Conservation (phyloP, 2,329 filamentous ascomycete genomes). For the Alternaria sp. region DNA sequence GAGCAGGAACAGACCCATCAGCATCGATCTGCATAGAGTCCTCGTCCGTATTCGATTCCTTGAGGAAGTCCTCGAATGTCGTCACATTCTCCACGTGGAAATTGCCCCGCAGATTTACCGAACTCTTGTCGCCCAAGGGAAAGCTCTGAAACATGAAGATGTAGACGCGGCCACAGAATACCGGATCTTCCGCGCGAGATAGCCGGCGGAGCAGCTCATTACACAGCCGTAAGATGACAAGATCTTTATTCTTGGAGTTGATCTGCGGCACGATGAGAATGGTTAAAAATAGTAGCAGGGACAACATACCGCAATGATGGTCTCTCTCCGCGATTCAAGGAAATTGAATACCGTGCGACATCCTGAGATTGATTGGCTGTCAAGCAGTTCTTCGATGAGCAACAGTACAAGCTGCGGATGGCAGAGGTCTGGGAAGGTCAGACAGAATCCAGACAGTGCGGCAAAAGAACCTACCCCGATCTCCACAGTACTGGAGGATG, state of each 20-base stretch:
- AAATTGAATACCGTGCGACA: constrained; percentile 94
- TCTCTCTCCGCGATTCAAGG: constrained; percentile 88
- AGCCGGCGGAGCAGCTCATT: constrained; percentile 93
- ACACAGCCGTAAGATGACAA: constrained; percentile 90
- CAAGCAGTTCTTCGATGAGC: constrained; percentile 91
- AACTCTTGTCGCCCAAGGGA: constrained; percentile 93
- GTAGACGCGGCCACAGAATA: constrained; percentile 96
- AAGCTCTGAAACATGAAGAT: constrained; percentile 99
- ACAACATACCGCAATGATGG: constrained; percentile 73
- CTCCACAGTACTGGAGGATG: constrained; percentile 85
- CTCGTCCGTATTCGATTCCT: constrained; percentile 44
- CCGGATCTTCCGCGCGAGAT: constrained; percentile 94
- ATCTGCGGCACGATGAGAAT: constrained; percentile 39
- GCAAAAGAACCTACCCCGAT: constrained; percentile 68
- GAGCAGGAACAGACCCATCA: constrained; percentile 38
- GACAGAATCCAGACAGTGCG: neutral
- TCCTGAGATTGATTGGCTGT: constrained; percentile 92
- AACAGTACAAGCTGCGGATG: constrained; percentile 85
- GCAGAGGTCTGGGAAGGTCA: constrained; percentile 56
- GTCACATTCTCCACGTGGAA: constrained; percentile 97
- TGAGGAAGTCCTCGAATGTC: constrained; percentile 70
- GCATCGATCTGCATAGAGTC: constrained; percentile 73
- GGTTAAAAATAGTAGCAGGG: neutral
- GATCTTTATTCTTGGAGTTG: constrained; percentile 69
- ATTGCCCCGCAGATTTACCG: constrained; percentile 93